Percentiles rank a stretch among this genome's conserved stretches.
Conservation (phyloP, 1,284 basidiomycete genomes). For the Irpex sp. region DNA sequence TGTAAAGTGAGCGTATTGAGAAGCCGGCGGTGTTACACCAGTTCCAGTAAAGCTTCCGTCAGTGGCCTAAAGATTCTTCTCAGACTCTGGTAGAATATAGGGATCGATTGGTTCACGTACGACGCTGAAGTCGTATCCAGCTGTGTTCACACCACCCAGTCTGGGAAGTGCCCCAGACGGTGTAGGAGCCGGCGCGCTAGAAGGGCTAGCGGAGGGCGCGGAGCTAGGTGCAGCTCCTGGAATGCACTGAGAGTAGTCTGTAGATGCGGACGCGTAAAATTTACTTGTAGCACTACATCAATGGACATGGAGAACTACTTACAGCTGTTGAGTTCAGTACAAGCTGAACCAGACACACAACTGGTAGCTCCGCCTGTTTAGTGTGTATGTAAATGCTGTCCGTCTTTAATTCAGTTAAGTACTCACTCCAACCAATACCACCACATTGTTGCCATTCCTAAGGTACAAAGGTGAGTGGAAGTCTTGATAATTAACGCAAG, state of each 20-base stretch:
- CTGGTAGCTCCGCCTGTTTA: constrained; percentile 12
- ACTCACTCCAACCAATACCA: constrained; percentile 19
- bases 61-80: constrained; percentile 24
- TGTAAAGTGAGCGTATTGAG: constrained; percentile 44
- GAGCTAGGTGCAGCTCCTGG: constrained; percentile 22
- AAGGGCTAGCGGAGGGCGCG: constrained; percentile 12
- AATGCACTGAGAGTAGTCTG: constrained; percentile 33
- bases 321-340: constrained; percentile 28
- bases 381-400: neutral
- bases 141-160: constrained; percentile 41
- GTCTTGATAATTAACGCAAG: neutral
- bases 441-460: constrained; percentile 24
- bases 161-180: constrained; percentile 27
- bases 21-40: constrained; percentile 32
- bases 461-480: neutral
- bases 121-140: constrained; percentile 33
- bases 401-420: neutral
- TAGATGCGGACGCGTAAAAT: neutral
- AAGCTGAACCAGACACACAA: constrained; percentile 29
- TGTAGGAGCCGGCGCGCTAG: neutral
- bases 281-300: neutral
- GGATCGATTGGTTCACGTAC: constrained; percentile 14
- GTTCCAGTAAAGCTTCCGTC: constrained; percentile 41
- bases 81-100: neutral
- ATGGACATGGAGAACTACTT: neutral